Evolutionary conservation across 2,329 filamentous ascomycete species (phyloP).

Genomic region (Diaporthe velutina): DNA sequence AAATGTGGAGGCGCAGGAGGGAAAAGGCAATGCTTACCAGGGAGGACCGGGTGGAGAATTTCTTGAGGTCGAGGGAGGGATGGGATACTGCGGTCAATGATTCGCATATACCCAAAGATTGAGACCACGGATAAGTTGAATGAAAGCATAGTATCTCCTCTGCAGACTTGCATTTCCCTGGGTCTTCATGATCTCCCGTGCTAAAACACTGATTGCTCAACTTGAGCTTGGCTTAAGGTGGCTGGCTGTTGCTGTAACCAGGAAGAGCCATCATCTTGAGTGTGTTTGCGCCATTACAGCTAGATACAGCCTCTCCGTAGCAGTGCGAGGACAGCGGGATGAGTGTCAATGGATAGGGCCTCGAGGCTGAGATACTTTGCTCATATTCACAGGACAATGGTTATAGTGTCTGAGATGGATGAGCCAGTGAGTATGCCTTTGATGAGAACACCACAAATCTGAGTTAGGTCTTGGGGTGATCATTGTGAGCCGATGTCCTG

Average conservation of each 20-base stretch:
- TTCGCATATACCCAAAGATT: conserved; percentile 26
- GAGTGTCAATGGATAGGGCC: not conserved
- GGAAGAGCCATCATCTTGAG: not conserved
- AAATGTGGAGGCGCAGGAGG: conserved; percentile 66
- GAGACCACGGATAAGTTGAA: not conserved
- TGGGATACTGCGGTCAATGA: conserved; percentile 45
- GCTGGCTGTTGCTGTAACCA: no score
- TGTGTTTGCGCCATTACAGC: not conserved
- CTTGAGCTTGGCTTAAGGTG: no score
- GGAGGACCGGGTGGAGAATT: conserved; percentile 80
- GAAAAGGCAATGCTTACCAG: conserved; percentile 65
- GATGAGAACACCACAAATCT: not conserved
- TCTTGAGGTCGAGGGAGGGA: conserved; percentile 78
- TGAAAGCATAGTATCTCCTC: not conserved
- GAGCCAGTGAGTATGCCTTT: not conserved
- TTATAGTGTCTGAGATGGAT: not conserved
- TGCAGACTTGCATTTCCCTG: not conserved
- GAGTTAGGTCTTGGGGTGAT: not conserved
- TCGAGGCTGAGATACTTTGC: fast-evolving
- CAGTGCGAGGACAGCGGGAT: not conserved
- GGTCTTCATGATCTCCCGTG: not conserved
- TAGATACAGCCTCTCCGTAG: not conserved
- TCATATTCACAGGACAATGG: not conserved
- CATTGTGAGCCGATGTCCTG: not conserved
- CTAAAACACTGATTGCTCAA: not conserved